phyloP scores from a whole-genome alignment of 1,139 yeast species.

The Sugiyamaella xylanicola region DNA sequence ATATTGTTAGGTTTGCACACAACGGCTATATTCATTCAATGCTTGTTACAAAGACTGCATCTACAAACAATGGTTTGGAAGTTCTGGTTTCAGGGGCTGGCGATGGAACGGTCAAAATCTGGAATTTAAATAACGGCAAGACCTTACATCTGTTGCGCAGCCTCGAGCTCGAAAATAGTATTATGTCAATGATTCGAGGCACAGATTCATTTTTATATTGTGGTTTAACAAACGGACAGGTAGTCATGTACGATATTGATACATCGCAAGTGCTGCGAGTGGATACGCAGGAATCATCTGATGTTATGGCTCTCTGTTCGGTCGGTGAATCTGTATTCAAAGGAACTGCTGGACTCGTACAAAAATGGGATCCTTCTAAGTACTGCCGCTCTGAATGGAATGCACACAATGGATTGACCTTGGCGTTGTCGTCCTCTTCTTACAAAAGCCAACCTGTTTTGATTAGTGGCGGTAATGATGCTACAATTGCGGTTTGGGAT shows the following conservation, averaged over 20 bases:
- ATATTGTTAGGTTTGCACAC: slow-evolving; percentile 81
- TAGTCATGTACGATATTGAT: slow-evolving; percentile 81
- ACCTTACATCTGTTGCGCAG: slow-evolving; percentile 42
- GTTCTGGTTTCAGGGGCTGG: slow-evolving; percentile 77
- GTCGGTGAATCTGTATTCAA: slow-evolving; percentile 60
- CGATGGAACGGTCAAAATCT: slow-evolving; percentile 79
- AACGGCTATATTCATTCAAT: slow-evolving; percentile 85
- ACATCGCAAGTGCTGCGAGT: slow-evolving; percentile 68
- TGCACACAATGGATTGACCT: slow-evolving; percentile 41
- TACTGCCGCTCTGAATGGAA: slow-evolving; percentile 39
- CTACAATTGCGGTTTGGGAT: slow-evolving; percentile 63
- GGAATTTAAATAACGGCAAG: slow-evolving; percentile 48
- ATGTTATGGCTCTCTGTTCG: slow-evolving; percentile 47
- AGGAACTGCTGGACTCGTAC: slow-evolving; percentile 50
- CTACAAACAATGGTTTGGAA: slow-evolving; percentile 38
- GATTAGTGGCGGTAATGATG: slow-evolving; percentile 62
- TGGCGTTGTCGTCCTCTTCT: slow-evolving; percentile 34
- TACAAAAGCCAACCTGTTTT: slow-evolving; percentile 36
- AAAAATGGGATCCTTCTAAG: slow-evolving; percentile 39
- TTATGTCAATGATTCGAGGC: slow-evolving; percentile 61
- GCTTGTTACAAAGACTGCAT: slow-evolving; percentile 39
- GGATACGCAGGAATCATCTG: slow-evolving; percentile 44
- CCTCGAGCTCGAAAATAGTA: slow-evolving; percentile 67
- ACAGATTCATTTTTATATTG: slow-evolving; percentile 71
- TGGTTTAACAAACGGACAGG: slow-evolving; percentile 71